Evolutionary conservation across 2,329 filamentous ascomycete species (phyloP), one percentile per base, ranked within the genome.

Genomic region (Pseudogymnoascus sp.): DNA sequence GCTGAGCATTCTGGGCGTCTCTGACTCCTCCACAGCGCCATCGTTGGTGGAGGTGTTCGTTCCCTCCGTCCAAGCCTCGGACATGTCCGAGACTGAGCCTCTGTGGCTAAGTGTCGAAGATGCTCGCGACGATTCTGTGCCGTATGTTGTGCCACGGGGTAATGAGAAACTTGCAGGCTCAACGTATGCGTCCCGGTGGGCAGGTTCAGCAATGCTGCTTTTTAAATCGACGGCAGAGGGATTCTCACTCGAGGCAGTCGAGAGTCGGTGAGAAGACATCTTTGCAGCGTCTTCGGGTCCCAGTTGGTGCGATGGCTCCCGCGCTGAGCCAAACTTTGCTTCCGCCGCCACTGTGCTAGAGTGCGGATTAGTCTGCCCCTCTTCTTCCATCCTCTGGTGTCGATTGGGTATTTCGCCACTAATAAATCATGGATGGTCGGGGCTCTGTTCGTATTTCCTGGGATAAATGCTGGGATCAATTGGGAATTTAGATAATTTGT

Each of bases 11-110:
- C 75, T 78, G 47, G 78, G 80, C 3, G 78, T 80, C 62, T 79
- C 79, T 39, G 75, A 71, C 66, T 82, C 79, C 64, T 80, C 77
- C 60, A 79, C 69, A 58, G 76, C 76, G 64, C 75, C 73, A 59
- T 78, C 77, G 68, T 76, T 69, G 41, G 60, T 67, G 63, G 39
- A 47, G 59, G 64, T 72, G 71, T 60, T 69, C 67, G 63, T 43
- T n/a, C 63, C 74, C 60, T 79, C 76, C 62, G 66, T 75, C 70
- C 72, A 74, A 58, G 71, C 66, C 57, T 80, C 76, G 35, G 75
- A 77, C 47, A 70, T 69, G 61, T 66, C 72, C 20, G 80, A 78
- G 64, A 76, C 72, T 70, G 41, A 57, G 53, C 39, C 66, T 63
- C 58, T 62, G 59, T 67, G 69, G 36, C 66, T 66, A 39, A 64